Conservation (phyloP, 345 rosid species). For the Bruguiera sexangula region DNA sequence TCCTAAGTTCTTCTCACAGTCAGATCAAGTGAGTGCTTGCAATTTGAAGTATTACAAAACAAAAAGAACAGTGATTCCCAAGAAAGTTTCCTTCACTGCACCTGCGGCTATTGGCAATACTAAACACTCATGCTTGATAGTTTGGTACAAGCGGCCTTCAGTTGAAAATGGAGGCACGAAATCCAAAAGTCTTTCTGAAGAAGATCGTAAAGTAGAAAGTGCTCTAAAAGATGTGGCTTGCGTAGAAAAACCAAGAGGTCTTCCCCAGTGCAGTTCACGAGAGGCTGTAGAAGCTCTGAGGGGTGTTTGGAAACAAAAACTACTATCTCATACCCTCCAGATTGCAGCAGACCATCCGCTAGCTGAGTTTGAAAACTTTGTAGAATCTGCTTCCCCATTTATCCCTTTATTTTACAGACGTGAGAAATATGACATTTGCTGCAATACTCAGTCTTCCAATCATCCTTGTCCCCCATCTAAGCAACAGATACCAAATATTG, state of each 20-base stretch:
- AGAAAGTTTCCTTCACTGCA: background rate
- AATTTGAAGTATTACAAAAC: too few species aligned
- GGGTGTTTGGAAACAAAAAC: slow-evolving; percentile 22
- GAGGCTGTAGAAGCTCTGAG: slow-evolving; percentile 9
- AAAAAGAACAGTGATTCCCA: background rate
- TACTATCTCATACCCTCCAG: slow-evolving; percentile 12
- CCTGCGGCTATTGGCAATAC: slow-evolving; percentile 4
- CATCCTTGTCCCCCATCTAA: slow-evolving; percentile 10
- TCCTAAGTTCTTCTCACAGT: too few species aligned
- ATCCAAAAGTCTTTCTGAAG: background rate
- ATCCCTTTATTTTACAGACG: slow-evolving; percentile 5
- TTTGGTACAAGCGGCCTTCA: background rate
- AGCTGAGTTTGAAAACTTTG: slow-evolving; percentile 28
- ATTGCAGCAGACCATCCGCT: slow-evolving; percentile 12
- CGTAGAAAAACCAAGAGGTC: slow-evolving; percentile 5
- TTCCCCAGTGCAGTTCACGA: slow-evolving; percentile 4
- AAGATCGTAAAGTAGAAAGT: slow-evolving; percentile 10
- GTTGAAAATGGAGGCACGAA: slow-evolving; percentile 10
- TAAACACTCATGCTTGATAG: background rate
- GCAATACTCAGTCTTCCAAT: too few species aligned
- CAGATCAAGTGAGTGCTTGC: too few species aligned
- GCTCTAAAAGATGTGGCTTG: slow-evolving; percentile 7
- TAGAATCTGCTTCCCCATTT: slow-evolving; percentile 23
- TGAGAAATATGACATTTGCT: background rate
- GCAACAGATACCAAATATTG: slow-evolving; percentile 14